A percentile compares a stretch with the other conserved stretches of the same genome.
phyloP scores from a whole-genome alignment of 257 asterid species.

The Nicotiana undulata region DNA sequence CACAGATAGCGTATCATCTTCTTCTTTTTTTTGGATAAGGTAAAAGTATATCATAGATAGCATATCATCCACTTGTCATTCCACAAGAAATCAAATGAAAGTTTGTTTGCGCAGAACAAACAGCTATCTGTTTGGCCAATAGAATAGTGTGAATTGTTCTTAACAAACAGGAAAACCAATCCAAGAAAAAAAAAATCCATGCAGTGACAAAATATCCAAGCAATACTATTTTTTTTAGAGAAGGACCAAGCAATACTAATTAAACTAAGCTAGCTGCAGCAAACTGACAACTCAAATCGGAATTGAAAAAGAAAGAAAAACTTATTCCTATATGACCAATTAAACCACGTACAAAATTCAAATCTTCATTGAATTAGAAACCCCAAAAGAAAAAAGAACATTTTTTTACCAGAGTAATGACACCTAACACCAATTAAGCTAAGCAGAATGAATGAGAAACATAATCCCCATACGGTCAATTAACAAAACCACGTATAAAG shows the following conservation, averaged over 20 bases:
- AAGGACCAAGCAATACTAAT: background rate
- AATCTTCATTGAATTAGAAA: background rate
- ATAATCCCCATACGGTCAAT: background rate
- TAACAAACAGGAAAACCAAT: background rate
- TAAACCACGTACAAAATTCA: constrained; percentile 1
- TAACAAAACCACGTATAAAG: background rate
- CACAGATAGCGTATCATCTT: background rate
- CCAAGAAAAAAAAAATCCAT: background rate
- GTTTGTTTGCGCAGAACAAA: background rate
- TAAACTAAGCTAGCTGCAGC: background rate
- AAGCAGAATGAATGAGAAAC: background rate
- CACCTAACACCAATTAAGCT: background rate
- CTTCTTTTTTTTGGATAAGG: too few species aligned
- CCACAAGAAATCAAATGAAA: background rate
- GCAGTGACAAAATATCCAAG: background rate
- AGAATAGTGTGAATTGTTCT: background rate
- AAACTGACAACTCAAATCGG: background rate
- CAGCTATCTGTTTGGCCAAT: background rate
- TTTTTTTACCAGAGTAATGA: background rate
- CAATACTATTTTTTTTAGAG: too few species aligned
- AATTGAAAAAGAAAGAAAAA: background rate
- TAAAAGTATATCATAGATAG: too few species aligned
- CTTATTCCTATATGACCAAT: background rate
- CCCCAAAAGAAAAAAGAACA: background rate
- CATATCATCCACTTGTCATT: background rate